phyloP scores from a whole-genome alignment of 129 eudicot species.

The Chrysanthemum seticuspe region DNA sequence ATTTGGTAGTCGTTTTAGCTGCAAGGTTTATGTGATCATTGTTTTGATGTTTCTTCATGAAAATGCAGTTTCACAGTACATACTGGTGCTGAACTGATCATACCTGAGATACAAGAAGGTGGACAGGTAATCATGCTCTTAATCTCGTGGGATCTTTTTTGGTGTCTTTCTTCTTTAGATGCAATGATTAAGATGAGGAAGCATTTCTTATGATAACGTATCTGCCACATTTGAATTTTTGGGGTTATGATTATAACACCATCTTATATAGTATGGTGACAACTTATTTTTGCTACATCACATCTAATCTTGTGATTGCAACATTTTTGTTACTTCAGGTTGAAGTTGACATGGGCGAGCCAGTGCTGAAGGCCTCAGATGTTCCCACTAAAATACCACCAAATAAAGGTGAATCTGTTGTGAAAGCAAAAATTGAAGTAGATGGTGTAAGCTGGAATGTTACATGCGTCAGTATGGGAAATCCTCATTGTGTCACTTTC shows the following conservation, averaged over 20 bases:
- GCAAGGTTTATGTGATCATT: slow-evolving; percentile 4
- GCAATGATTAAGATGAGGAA: too few relatives aligned
- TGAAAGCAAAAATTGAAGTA: slow-evolving; percentile 65
- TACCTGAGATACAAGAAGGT: slow-evolving; percentile 93
- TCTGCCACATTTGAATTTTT: too few relatives aligned
- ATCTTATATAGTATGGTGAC: not conserved
- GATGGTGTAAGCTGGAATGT: slow-evolving; percentile 85
- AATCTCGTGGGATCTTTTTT: not conserved
- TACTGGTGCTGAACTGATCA: slow-evolving; percentile 96
- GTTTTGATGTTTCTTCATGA: not conserved
- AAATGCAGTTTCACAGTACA: slow-evolving; percentile 77
- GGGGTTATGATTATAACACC: too few relatives aligned
- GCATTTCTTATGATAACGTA: too few relatives aligned
- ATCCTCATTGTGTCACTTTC: slow-evolving; percentile 94
- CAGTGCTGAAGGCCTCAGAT: slow-evolving; percentile 75
- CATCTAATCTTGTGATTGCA: slow-evolving; percentile 14
- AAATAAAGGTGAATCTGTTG: slow-evolving; percentile 63
- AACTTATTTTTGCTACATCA: not conserved
- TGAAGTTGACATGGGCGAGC: slow-evolving; percentile 97
- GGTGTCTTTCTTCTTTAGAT: too few relatives aligned
- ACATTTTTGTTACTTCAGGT: slow-evolving; percentile 55
- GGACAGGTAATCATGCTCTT: slow-evolving; percentile 54
- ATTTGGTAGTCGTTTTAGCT: not conserved
- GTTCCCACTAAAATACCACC: slow-evolving; percentile 84
- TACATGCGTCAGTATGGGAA: slow-evolving; percentile 99